Conservation (phyloP, 352 stramenopile genomes). For the Globisporangium spiculum region DNA sequence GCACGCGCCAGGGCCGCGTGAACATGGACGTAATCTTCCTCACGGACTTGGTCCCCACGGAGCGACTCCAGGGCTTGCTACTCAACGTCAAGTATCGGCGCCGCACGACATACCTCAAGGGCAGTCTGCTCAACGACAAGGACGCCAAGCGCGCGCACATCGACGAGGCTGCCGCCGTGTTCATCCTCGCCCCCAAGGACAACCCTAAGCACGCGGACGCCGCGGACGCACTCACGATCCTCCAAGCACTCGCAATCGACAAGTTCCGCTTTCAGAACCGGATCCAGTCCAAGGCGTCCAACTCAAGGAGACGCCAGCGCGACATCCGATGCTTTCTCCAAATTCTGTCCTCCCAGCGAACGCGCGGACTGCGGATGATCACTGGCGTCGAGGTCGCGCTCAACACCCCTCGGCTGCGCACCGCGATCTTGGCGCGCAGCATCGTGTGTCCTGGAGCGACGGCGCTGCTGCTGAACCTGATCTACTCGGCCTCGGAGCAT, state of each 20-base stretch:
- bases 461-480: slow-evolving; percentile 55
- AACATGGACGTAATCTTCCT: slow-evolving; percentile 68
- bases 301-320: slow-evolving; percentile 4
- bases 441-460: slow-evolving; percentile 50
- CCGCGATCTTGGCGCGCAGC: slow-evolving; percentile 47
- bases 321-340: slow-evolving; percentile 50
- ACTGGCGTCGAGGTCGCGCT: slow-evolving; percentile 51
- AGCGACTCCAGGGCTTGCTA: slow-evolving; percentile 36
- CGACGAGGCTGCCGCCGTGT: slow-evolving; percentile 44
- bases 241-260: slow-evolving; percentile 53
- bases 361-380: slow-evolving; percentile 43
- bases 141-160: slow-evolving; percentile 48
- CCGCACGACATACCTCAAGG: slow-evolving; percentile 54
- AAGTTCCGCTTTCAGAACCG: slow-evolving; percentile 44
- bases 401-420: slow-evolving; percentile 43
- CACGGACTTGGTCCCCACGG: slow-evolving; percentile 29
- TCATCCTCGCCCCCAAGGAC: slow-evolving; percentile 54
- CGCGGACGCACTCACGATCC: slow-evolving; percentile 46
- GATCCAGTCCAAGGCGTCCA: slow-evolving; percentile 13
- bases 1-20: slow-evolving; percentile 43
- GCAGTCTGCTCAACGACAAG: slow-evolving; percentile 47
- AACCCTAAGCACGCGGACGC: slow-evolving; percentile 35
- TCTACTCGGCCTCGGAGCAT: slow-evolving; percentile 44
- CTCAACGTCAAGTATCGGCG: slow-evolving; percentile 42
- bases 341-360: slow-evolving; percentile 43